Percentiles rank a stretch among this genome's conserved stretches.
Evolutionary conservation across 176 grass and related monocot genomes (phyloP).

Genomic region (Ananas comosus): DNA sequence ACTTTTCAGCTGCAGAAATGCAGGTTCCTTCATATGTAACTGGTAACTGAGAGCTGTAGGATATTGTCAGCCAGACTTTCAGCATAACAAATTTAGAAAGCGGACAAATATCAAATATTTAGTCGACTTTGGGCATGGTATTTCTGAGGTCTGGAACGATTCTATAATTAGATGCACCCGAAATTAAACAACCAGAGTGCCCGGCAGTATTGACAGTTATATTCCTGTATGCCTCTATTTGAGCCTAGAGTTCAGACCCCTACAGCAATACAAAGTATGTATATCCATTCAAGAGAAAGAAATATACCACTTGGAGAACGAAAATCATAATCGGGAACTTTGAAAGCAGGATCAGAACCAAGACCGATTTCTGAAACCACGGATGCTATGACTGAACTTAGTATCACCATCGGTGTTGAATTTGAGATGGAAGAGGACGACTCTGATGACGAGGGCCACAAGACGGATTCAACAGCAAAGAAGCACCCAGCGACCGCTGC

Average conservation of each 20-base stretch:
- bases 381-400: slow-evolving; percentile 93
- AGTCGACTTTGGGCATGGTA: too few relatives aligned
- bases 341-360: slow-evolving; percentile 81
- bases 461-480: slow-evolving; percentile 90
- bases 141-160: too few relatives aligned
- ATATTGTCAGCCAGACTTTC: not conserved
- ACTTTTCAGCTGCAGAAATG: not conserved
- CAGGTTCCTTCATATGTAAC: not conserved
- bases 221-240: not conserved
- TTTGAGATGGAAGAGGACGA: slow-evolving; percentile 64
- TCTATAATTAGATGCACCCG: too few relatives aligned
- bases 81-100: not conserved
- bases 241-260: slow-evolving; percentile 6
- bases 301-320: slow-evolving; percentile 72
- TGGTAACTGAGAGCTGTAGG: not conserved
- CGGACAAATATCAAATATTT: too few relatives aligned
- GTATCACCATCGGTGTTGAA: slow-evolving; percentile 84
- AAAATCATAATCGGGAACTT: slow-evolving; percentile 85
- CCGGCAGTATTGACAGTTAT: too few relatives aligned
- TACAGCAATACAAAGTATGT: slow-evolving; percentile 6
- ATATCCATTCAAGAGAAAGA: slow-evolving; percentile 6
- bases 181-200: too few relatives aligned
- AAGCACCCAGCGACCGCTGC: slow-evolving; percentile 96
- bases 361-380: slow-evolving; percentile 83
- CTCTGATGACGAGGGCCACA: slow-evolving; percentile 68